Base-by-base conservation (phyloP, 2,329 filamentous ascomycete species). In the Teratosphaeria gauchensis region DNA sequence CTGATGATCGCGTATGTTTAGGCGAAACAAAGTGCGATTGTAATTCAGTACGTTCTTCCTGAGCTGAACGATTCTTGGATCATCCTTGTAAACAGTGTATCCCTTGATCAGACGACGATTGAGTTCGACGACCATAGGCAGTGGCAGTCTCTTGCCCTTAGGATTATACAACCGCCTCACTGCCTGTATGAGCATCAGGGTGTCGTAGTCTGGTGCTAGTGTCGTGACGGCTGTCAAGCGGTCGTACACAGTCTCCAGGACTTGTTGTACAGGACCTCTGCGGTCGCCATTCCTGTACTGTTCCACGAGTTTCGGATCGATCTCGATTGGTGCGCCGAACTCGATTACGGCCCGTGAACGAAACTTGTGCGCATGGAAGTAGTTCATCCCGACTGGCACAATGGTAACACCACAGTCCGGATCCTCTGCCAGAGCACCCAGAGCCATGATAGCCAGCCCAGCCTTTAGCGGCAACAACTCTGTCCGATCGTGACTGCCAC, bases 321-420 rank as follows among this genome's bases (percentile, higher is more conserved):
- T 85, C 64, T 95, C 89, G 62, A 97, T 86, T 0, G 94, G 91
- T 30, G 84, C 86, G 8, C 94, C 94, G 68, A 97, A 99, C 71
- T 99, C 94, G 61, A 97, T 86, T 4, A 99, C 92, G 38, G 92
- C 94, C 71, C 94, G 84, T 63, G 92, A 97, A 53, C 92, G 88
- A 75, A 99, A 99, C 74, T 97, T 99, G 80, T 99, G 92, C 0
- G 92, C 89, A 74, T 97, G 92, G 76, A 99, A 99, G 75, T 99
- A 99, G 75, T 99, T 99, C 92, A 99, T 96, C 67, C 92, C 92
- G 56, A 94, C 92, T 3, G 94, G 94, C 28, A 99, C 90, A 67
- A 99, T 96, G 74, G 92, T 95, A 62, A 99, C 79, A 32, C 89
- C 90, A 70, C 90, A 96, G 63, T 92, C 82, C 2, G 92, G 92